Evolutionary conservation across 768 basidiomycete genomes (phyloP).

Genomic region (Tylopilus plumbeoviolaceoides): DNA sequence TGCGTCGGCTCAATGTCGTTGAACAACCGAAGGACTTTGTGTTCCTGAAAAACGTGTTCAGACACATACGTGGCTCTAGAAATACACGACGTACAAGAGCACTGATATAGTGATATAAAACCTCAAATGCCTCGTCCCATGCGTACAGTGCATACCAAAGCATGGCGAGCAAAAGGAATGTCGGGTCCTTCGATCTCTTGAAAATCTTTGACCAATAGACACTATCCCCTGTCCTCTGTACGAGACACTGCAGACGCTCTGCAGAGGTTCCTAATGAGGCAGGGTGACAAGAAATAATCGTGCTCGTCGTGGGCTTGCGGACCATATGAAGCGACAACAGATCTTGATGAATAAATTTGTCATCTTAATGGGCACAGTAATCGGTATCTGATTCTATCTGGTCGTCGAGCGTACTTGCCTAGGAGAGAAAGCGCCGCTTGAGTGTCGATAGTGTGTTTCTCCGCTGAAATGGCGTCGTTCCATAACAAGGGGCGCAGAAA

Average conservation of each 20-base stretch:
- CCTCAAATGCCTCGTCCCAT: slow-evolving; percentile 58
- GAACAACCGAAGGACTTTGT: slow-evolving; percentile 34
- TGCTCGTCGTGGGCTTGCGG: slow-evolving; percentile 30
- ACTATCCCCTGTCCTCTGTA: slow-evolving; percentile 26
- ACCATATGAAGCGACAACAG: slow-evolving; percentile 38
- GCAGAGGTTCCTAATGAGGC: slow-evolving; percentile 23
- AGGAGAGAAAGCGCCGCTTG: slow-evolving; percentile 29
- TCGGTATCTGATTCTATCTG: not conserved
- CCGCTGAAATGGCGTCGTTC: slow-evolving; percentile 7
- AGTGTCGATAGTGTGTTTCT: slow-evolving; percentile 25
- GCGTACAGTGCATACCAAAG: slow-evolving; percentile 60
- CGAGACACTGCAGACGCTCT: slow-evolving; percentile 24
- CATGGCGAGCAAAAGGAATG: slow-evolving; percentile 35
- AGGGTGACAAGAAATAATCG: slow-evolving; percentile 34
- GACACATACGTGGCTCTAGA: too few relatives aligned
- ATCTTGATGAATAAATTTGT: slow-evolving; percentile 29
- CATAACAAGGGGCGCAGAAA: not conserved
- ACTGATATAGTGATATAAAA: slow-evolving; percentile 48
- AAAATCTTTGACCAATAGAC: slow-evolving; percentile 36
- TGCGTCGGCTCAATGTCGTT: slow-evolving; percentile 45
- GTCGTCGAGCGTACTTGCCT: slow-evolving; percentile 3
- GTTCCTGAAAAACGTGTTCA: slow-evolving; percentile 15
- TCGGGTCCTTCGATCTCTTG: slow-evolving; percentile 27
- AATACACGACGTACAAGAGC: not conserved
- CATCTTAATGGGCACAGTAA: slow-evolving; percentile 1